These are phyloP conservation scores for Haematococcus lacustris DNA, from an alignment of 139 green algal species.

Conservation along the genomic window DNA sequence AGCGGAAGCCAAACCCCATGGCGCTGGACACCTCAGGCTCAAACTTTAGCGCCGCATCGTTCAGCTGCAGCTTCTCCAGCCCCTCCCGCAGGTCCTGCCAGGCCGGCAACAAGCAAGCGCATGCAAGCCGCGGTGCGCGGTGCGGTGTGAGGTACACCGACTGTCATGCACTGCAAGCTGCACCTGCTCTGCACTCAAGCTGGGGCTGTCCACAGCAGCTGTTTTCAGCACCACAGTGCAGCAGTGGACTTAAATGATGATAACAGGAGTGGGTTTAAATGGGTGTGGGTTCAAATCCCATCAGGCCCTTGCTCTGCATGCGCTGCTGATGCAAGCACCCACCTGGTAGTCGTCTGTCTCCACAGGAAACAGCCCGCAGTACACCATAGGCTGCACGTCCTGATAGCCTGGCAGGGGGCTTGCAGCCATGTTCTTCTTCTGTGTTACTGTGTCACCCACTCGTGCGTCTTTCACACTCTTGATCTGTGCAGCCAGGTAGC, in stretches of 20 bases:
- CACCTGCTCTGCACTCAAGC: no score
- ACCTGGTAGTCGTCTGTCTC: slow-evolving; percentile 72
- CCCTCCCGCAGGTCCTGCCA: slow-evolving; percentile 84
- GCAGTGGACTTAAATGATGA: no score
- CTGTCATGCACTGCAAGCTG: no score
- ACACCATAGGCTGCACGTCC: slow-evolving; percentile 93
- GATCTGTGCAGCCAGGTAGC: slow-evolving; percentile 88
- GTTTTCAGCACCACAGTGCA: no score
- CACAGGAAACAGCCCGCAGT: slow-evolving; percentile 93
- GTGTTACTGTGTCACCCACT: slow-evolving; percentile 94
- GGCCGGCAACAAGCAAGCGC: no score
- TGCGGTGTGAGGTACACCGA: no score
- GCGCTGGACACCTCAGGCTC: slow-evolving; percentile 86
- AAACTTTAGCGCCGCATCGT: slow-evolving; percentile 88
- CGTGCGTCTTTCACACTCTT: slow-evolving; percentile 82
- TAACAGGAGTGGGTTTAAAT: no score
- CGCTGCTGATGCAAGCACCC: no score
- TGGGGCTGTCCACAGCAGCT: no score
- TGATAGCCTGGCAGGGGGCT: slow-evolving; percentile 66
- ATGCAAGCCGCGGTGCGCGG: no score
- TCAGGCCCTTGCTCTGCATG: no score
- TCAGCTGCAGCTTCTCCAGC: slow-evolving; percentile 97
- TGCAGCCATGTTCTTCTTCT: slow-evolving; percentile 10
- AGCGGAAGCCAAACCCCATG: slow-evolving; percentile 98
- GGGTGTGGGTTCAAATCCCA: no score